Conservation (phyloP, 2,329 filamentous ascomycete genomes). For the Calonectria pseudoturangicola region DNA sequence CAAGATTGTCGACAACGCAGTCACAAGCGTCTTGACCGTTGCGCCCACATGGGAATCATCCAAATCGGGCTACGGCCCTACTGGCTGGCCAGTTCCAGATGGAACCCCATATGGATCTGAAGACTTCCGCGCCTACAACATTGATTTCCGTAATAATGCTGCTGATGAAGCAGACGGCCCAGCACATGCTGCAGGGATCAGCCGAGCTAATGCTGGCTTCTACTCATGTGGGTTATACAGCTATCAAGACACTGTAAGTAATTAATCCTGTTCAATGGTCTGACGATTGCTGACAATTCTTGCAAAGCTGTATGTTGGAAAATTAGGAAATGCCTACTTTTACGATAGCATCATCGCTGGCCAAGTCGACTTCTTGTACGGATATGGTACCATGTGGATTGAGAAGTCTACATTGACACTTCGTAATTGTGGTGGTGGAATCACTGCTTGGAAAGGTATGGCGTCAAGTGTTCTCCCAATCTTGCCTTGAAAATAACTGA, state of each 20-base stretch:
- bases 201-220: slow-evolving; percentile 79
- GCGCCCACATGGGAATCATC: slow-evolving; percentile 78
- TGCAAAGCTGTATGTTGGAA: slow-evolving; percentile 76
- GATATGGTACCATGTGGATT: slow-evolving; percentile 79
- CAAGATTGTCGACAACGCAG: slow-evolving; percentile 74
- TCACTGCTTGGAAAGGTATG: slow-evolving; percentile 78
- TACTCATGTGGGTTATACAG: slow-evolving; percentile 80
- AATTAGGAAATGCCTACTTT: slow-evolving; percentile 80
- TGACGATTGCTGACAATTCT: not conserved
- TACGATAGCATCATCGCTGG: slow-evolving; percentile 76
- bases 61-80: slow-evolving; percentile 76
- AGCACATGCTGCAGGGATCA: slow-evolving; percentile 74
- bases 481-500: not conserved
- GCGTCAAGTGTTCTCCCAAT: no score
- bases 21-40: slow-evolving; percentile 76
- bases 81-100: slow-evolving; percentile 75
- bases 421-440: slow-evolving; percentile 78
- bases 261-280: no score
- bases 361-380: slow-evolving; percentile 81
- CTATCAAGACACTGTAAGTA: slow-evolving; percentile 78
- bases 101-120: slow-evolving; percentile 78
- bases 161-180: slow-evolving; percentile 71
- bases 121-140: slow-evolving; percentile 80
- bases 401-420: slow-evolving; percentile 72
- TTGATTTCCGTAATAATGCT: slow-evolving; percentile 78